These are phyloP conservation scores for Cucurbita ficifolia DNA, from an alignment of 306 rosid genomes.

Conservation along the genomic window DNA sequence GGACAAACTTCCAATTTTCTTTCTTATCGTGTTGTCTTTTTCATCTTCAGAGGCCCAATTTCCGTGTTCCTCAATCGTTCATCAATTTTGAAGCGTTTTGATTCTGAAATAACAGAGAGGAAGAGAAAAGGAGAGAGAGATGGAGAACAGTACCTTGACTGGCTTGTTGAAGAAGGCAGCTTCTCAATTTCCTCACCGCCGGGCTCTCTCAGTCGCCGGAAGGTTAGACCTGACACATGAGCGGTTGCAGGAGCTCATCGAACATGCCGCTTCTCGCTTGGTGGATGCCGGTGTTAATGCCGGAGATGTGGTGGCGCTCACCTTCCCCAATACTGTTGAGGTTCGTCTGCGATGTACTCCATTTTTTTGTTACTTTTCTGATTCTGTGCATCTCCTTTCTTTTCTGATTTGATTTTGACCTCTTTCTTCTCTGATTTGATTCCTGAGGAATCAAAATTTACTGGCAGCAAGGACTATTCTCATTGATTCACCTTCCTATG, in stretches of 20 bases:
- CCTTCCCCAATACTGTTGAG: conserved; percentile 74
- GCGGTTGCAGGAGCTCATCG: conserved; percentile 33
- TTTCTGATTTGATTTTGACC: too few relatives aligned
- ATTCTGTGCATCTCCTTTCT: too few relatives aligned
- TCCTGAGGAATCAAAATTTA: background rate
- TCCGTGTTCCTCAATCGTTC: background rate
- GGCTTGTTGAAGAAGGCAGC: conserved; percentile 35
- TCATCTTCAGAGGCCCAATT: background rate
- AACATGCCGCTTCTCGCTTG: conserved; percentile 42
- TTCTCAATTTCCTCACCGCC: conserved; percentile 28
- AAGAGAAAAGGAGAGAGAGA: background rate
- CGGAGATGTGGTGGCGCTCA: conserved; percentile 68
- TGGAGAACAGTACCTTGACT: conserved; percentile 43
- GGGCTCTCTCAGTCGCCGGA: conserved; percentile 54
- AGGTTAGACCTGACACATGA: conserved; percentile 47
- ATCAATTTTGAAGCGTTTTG: background rate
- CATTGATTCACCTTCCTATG: background rate
- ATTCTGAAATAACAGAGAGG: background rate
- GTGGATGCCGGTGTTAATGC: conserved; percentile 39
- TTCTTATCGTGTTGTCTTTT: background rate
- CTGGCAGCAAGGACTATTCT: background rate
- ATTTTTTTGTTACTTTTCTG: background rate
- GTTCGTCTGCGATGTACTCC: conserved; percentile 9
- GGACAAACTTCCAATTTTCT: background rate
- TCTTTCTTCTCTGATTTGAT: too few relatives aligned